Conservation (phyloP, 1,284 basidiomycete species). For the Moesziomyces globuligerus region DNA sequence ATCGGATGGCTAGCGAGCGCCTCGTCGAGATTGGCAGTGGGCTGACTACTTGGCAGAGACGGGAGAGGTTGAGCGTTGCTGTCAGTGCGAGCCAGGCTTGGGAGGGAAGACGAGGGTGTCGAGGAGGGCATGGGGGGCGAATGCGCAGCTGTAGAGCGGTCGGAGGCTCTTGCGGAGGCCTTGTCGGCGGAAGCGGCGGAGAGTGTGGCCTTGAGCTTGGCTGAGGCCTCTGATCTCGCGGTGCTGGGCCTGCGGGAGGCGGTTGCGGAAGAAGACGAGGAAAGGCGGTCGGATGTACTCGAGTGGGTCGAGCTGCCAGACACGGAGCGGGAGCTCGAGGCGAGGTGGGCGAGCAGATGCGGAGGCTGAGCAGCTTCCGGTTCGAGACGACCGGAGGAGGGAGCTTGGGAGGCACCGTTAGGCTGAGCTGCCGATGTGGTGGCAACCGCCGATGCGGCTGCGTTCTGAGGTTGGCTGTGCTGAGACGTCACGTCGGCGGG, state of each 20-base stretch:
- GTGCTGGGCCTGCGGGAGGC: constrained; percentile 26
- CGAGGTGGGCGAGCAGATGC: neutral
- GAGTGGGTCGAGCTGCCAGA: constrained; percentile 17
- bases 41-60: constrained; percentile 3
- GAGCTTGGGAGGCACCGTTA: too few relatives aligned
- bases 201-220: constrained; percentile 45
- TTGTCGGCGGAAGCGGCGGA: constrained; percentile 41
- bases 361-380: neutral
- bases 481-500: too few relatives aligned
- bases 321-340: constrained; percentile 13
- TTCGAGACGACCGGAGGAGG: constrained; percentile 8
- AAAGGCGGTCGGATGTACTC: constrained; percentile 9
- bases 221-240: constrained; percentile 40
- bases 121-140: constrained; percentile 4
- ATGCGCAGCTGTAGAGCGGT: constrained; percentile 6
- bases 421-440: too few relatives aligned
- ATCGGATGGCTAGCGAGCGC: constrained; percentile 10
- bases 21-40: constrained; percentile 8
- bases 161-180: constrained; percentile 1
- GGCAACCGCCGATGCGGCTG: too few relatives aligned
- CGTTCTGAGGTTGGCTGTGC: too few relatives aligned
- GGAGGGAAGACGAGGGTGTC: constrained; percentile 6
- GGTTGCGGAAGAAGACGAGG: constrained; percentile 4
- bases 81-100: too few relatives aligned
- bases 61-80: constrained; percentile 3